phyloP scores from a whole-genome alignment of 106 monocot genomes.

The Allium sativum region DNA sequence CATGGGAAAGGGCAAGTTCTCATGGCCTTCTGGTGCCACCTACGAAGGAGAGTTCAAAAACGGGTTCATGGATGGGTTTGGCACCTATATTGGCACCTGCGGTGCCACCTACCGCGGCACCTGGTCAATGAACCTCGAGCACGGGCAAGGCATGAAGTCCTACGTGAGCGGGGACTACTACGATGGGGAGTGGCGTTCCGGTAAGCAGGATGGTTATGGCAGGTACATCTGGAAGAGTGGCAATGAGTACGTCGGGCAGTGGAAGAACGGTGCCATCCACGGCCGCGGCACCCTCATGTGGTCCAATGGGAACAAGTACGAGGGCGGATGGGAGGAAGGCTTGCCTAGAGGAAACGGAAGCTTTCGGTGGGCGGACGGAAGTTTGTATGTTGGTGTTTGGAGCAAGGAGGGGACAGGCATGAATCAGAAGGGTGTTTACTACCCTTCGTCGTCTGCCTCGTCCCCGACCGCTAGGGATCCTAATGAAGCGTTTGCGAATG shows the following conservation, averaged over 20 bases:
- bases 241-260: slow-evolving; percentile 48
- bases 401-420: slow-evolving; percentile 7
- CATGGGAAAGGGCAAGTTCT: slow-evolving; percentile 37
- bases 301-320: slow-evolving; percentile 51
- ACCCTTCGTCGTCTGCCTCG: slow-evolving; percentile 13
- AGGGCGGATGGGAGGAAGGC: slow-evolving; percentile 65
- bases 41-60: slow-evolving; percentile 42
- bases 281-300: slow-evolving; percentile 41
- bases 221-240: slow-evolving; percentile 54
- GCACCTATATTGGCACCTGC: slow-evolving; percentile 33
- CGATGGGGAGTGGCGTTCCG: slow-evolving; percentile 56
- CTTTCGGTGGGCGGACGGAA: slow-evolving; percentile 60
- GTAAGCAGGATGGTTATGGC: slow-evolving; percentile 48
- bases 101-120: slow-evolving; percentile 50
- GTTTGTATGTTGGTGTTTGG: slow-evolving; percentile 43
- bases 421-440: slow-evolving; percentile 35
- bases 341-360: slow-evolving; percentile 38
- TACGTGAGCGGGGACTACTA: slow-evolving; percentile 65
- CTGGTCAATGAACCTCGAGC: slow-evolving; percentile 42
- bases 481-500: slow-evolving; percentile 19
- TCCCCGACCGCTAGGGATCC: slow-evolving; percentile 32
- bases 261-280: slow-evolving; percentile 41
- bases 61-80: slow-evolving; percentile 42
- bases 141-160: slow-evolving; percentile 42
- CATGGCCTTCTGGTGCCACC: slow-evolving; percentile 47